phyloP scores from a whole-genome alignment of 805 yeast species.

The Lipomyces orientalis region DNA sequence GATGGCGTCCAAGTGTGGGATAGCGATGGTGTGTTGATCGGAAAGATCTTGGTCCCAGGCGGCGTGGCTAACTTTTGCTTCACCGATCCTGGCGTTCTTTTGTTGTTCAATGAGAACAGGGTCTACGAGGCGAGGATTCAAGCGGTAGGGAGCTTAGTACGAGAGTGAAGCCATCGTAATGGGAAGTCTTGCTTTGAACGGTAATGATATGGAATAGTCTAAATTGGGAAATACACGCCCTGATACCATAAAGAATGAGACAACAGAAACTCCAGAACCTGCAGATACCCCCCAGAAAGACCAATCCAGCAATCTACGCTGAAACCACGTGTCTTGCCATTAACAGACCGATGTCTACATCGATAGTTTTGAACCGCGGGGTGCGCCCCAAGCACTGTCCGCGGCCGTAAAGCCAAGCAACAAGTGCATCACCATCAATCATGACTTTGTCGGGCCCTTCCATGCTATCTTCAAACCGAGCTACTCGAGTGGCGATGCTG shows the following conservation, averaged over 20 bases:
- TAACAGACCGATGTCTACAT: constrained; percentile 14
- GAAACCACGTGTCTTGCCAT: not conserved
- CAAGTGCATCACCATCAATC: constrained; percentile 18
- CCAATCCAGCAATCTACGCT: not conserved
- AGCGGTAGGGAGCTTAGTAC: constrained; percentile 33
- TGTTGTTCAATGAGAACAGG: constrained; percentile 40
- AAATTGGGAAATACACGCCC: not conserved
- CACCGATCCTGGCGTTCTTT: constrained; percentile 39
- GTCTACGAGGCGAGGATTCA: constrained; percentile 34
- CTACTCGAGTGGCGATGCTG: constrained; percentile 9
- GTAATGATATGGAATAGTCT: not conserved
- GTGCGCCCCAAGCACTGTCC: constrained; percentile 13
- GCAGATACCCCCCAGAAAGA: not conserved
- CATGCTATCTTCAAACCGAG: not conserved
- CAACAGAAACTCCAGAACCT: not conserved
- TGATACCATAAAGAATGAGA: not conserved
- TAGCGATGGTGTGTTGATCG: constrained; percentile 39
- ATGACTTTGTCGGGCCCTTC: not conserved
- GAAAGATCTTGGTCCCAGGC: constrained; percentile 40
- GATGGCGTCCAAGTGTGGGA: constrained; percentile 45
- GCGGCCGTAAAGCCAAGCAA: constrained; percentile 17
- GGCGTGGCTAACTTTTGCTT: constrained; percentile 43
- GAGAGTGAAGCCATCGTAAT: not conserved
- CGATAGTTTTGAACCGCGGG: constrained; percentile 15
- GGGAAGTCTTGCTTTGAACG: no score